A percentile compares a stretch with the other conserved stretches of the same genome.
phyloP scores from a whole-genome alignment of 2,329 filamentous ascomycete species.

The Alternaria sp. region DNA sequence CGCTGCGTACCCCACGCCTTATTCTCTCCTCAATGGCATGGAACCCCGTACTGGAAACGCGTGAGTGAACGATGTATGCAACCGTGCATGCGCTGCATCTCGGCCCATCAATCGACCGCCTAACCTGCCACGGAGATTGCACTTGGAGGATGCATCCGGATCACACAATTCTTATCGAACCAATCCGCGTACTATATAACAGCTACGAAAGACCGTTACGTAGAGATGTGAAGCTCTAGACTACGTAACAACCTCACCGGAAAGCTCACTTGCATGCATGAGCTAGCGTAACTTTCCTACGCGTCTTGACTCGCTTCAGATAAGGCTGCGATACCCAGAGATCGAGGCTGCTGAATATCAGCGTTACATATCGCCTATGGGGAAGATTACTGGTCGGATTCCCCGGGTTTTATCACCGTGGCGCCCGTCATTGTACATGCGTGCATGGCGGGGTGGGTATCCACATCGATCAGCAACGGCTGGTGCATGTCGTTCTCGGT shows the following conservation, averaged over 20 bases:
- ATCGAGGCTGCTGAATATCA: slow-evolving; percentile 21
- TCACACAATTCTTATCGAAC: slow-evolving; percentile 12
- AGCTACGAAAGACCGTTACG: slow-evolving; percentile 21
- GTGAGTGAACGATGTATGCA: not conserved
- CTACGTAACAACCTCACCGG: slow-evolving; percentile 31
- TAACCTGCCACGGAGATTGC: slow-evolving; percentile 1
- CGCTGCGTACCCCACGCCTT: slow-evolving; percentile 25
- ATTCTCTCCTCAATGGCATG: slow-evolving; percentile 5
- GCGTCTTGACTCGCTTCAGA: slow-evolving; percentile 26
- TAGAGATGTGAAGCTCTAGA: slow-evolving; percentile 18
- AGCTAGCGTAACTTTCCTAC: slow-evolving; percentile 7
- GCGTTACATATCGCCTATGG: slow-evolving; percentile 26
- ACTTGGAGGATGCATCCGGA: not conserved
- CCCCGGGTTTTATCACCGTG: not conserved
- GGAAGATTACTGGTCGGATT: slow-evolving; percentile 29
- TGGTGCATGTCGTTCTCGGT: slow-evolving; percentile 1
- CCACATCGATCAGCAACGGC: slow-evolving; percentile 16
- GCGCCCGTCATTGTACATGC: slow-evolving; percentile 33
- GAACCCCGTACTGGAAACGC: slow-evolving; percentile 1
- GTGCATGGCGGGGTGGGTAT: slow-evolving; percentile 33
- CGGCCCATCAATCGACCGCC: slow-evolving; percentile 7
- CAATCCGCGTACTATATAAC: slow-evolving; percentile 3
- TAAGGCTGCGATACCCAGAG: slow-evolving; percentile 30
- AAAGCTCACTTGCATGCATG: slow-evolving; percentile 27
- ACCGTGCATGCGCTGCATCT: not conserved